phyloP scores from a whole-genome alignment of 148 eudicot genomes.

The Chenopodium berlandieri region DNA sequence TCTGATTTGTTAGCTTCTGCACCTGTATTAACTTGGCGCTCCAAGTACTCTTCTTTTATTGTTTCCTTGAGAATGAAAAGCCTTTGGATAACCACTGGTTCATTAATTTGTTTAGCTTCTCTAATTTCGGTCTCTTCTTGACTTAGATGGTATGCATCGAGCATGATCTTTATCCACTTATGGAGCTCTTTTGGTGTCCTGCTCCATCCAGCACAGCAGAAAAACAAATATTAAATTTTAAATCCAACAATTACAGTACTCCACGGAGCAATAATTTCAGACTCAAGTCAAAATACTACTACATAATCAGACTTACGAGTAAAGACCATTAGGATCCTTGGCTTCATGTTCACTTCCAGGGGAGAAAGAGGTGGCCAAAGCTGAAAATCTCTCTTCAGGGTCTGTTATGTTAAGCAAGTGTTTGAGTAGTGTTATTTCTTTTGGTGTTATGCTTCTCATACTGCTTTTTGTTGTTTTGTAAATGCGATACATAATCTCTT shows the following conservation, averaged over 20 bases:
- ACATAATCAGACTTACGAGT: slow-evolving; percentile 56
- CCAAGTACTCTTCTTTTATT: slow-evolving; percentile 84
- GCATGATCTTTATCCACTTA: slow-evolving; percentile 92
- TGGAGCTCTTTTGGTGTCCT: slow-evolving; percentile 95
- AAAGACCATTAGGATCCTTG: slow-evolving; percentile 63
- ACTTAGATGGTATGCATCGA: slow-evolving; percentile 74
- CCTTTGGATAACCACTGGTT: slow-evolving; percentile 84
- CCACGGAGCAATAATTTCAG: background rate
- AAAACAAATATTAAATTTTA: background rate
- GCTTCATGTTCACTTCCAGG: slow-evolving; percentile 72
- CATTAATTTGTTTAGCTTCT: slow-evolving; percentile 77
- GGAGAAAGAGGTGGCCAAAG: slow-evolving; percentile 85
- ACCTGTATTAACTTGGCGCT: slow-evolving; percentile 38
- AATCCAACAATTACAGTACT: background rate
- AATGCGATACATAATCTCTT: slow-evolving; percentile 79
- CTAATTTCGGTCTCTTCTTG: slow-evolving; percentile 85
- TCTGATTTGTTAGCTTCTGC: slow-evolving; percentile 30
- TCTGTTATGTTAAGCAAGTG: slow-evolving; percentile 83
- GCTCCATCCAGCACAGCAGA: slow-evolving; percentile 24
- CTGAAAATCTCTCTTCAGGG: slow-evolving; percentile 97
- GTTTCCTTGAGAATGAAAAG: slow-evolving; percentile 89
- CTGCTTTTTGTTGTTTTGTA: slow-evolving; percentile 92
- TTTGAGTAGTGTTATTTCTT: slow-evolving; percentile 91
- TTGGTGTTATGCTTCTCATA: slow-evolving; percentile 77
- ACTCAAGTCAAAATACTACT: background rate